These are phyloP conservation scores for Capronia americana DNA, from an alignment of 2,329 filamentous ascomycete species.

Conservation along the genomic window DNA sequence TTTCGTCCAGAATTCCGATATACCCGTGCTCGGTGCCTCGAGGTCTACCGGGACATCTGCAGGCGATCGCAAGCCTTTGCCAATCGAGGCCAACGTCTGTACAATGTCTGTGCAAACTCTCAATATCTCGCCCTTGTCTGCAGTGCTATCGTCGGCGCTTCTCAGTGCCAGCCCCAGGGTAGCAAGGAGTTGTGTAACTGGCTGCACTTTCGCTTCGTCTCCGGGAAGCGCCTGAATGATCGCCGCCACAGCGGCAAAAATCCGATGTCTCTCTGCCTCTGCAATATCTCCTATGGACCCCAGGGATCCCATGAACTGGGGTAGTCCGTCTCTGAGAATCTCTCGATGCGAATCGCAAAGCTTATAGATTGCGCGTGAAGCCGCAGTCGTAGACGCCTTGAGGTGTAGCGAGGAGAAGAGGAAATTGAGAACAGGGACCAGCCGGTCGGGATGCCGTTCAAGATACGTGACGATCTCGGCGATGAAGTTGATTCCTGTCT, in stretches of 20 bases:
- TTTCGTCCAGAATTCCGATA: constrained; percentile 34
- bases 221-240: constrained; percentile 50
- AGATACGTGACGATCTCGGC: constrained; percentile 53
- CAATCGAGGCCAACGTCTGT: constrained; percentile 42
- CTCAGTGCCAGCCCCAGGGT: constrained; percentile 43
- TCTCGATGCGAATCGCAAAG: constrained; percentile 54
- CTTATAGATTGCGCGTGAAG: constrained; percentile 52
- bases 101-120: constrained; percentile 47
- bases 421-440: constrained; percentile 52
- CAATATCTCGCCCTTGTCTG: constrained; percentile 46
- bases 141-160: constrained; percentile 46
- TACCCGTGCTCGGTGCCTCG: constrained; percentile 13
- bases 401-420: constrained; percentile 53
- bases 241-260: constrained; percentile 53
- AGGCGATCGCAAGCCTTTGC: constrained; percentile 37
- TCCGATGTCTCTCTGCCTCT: constrained; percentile 38
- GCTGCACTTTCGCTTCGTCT: constrained; percentile 50
- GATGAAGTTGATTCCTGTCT: constrained; percentile 52
- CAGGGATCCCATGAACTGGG: constrained; percentile 52
- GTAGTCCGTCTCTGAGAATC: constrained; percentile 50
- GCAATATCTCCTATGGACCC: constrained; percentile 35
- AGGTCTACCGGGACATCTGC: constrained; percentile 36
- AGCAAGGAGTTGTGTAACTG: constrained; percentile 47
- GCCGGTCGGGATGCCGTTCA: constrained; percentile 49
- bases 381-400: constrained; percentile 49